Conservation (phyloP, 1,139 yeast species). For the Saccharomycopsis hybrid region DNA sequence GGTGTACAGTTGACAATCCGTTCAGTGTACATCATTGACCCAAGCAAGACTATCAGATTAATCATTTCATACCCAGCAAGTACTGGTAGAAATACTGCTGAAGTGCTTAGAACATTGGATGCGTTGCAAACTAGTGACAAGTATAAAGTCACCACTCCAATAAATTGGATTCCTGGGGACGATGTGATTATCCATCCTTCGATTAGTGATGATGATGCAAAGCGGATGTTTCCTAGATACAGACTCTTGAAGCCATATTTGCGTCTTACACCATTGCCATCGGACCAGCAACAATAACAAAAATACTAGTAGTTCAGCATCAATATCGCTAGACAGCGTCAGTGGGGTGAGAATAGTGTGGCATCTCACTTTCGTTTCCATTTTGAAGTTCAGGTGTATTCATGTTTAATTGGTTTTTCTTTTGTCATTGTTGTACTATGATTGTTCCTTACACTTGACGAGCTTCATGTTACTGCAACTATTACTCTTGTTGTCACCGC, state of each 20-base stretch:
- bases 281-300: too few species aligned
- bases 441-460: too few species aligned
- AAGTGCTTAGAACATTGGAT: conserved; percentile 74
- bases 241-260: conserved; percentile 74
- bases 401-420: too few species aligned
- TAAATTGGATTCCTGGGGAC: conserved; percentile 83
- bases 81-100: conserved; percentile 85
- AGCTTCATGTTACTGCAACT: too few species aligned
- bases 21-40: conserved; percentile 80
- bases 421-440: too few species aligned
- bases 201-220: conserved; percentile 66
- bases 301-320: too few species aligned
- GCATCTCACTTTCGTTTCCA: too few species aligned
- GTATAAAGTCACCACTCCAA: conserved; percentile 71
- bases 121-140: conserved; percentile 72
- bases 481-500: too few species aligned
- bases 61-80: conserved; percentile 78
- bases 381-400: too few species aligned
- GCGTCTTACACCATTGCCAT: conserved; percentile 37
- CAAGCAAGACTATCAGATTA: conserved; percentile 65
- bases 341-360: too few species aligned
- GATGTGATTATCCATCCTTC: conserved; percentile 80
- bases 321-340: too few species aligned
- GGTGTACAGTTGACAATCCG: conserved; percentile 61
- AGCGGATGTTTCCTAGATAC: conserved; percentile 67